Base-by-base conservation (phyloP, 2,329 filamentous ascomycete species). In the Pezicula rhizophila region DNA sequence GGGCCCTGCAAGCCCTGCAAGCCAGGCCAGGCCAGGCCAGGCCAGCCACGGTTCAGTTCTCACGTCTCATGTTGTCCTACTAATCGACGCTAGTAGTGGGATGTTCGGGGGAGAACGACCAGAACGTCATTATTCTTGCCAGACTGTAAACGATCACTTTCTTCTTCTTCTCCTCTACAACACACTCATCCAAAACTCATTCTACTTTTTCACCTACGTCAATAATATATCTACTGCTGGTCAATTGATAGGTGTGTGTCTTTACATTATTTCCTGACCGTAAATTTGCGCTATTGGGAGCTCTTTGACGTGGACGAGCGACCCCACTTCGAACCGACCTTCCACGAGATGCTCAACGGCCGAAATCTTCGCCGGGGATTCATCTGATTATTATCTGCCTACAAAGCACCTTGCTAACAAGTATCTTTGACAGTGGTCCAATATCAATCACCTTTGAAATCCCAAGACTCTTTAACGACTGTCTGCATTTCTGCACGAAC, bases 71-170 rank as follows among this genome's bases (percentile, higher is more conserved):
- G n/a, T 38, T 6, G 18, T 34, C 44, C 12, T 18, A 8, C 8
- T 11, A 35, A 26, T 17, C 41, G 23, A n/a, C 45, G 54, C 57
- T 56, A 57, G 51, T 45, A 50, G 55, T 55, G 57, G 57, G 55
- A 45, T 53, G 35, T 5, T 20, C 35, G 18, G 46, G 46, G 38
- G 28, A 26, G 20, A 35, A 31, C 42, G 35, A 17, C 35, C 35
- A 45, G 28, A 52, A 55, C 55, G 52, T 58, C 55, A 58, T 56
- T 34, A 58, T 56, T 34, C 15, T 38, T 17, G 15, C 14, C 17
- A 15, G 35, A 4, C 23, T 23, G 3, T 5, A 23, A 23, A 23
- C 23, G 23, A 31, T 10, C 28, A 11, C 28, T 31, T 31, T 31
- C 28, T 17, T 26, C 28, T 17, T 26, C 44, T 45, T 46, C 42